These are phyloP conservation scores for Arthrobotrys iridis DNA, from an alignment of 2,329 filamentous ascomycete species.

Conservation along the genomic window DNA sequence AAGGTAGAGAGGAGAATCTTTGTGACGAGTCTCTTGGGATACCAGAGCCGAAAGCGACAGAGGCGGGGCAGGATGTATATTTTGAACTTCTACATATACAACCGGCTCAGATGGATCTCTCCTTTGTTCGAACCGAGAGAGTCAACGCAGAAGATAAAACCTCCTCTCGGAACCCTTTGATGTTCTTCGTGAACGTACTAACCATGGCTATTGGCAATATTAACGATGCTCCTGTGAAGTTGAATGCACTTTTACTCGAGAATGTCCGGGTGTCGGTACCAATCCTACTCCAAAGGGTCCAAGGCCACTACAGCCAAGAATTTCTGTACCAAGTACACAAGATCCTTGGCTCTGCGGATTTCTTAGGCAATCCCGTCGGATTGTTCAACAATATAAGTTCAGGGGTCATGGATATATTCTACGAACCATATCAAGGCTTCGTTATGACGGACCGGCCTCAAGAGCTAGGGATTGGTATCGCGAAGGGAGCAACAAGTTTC, in stretches of 20 bases:
- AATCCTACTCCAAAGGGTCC: conserved; percentile 83
- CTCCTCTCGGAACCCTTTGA: conserved; percentile 88
- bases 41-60: conserved; percentile 85
- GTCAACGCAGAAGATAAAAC: conserved; percentile 97
- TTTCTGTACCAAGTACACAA: conserved; percentile 96
- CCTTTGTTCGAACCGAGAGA: conserved; percentile 94
- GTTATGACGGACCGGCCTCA: conserved; percentile 96
- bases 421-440: conserved; percentile 97
- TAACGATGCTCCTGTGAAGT: conserved; percentile 92
- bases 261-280: conserved; percentile 91
- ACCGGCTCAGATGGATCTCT: conserved; percentile 96
- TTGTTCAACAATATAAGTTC: conserved; percentile 98
- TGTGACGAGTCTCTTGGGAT: conserved; percentile 92
- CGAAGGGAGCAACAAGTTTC: conserved; percentile 94
- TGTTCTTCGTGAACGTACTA: conserved; percentile 98
- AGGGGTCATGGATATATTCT: conserved; percentile 97
- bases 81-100: conserved; percentile 97
- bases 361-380: conserved; percentile 95
- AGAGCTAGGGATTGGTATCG: conserved; percentile 92
- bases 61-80: conserved; percentile 92
- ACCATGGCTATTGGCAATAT: conserved; percentile 99
- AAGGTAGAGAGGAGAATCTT: conserved; percentile 82
- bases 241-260: conserved; percentile 93
- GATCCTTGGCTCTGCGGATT: conserved; percentile 95
- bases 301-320: conserved; percentile 96